phyloP scores from a whole-genome alignment of 2,329 filamentous ascomycete genomes.

The Xylariaceae sp. region DNA sequence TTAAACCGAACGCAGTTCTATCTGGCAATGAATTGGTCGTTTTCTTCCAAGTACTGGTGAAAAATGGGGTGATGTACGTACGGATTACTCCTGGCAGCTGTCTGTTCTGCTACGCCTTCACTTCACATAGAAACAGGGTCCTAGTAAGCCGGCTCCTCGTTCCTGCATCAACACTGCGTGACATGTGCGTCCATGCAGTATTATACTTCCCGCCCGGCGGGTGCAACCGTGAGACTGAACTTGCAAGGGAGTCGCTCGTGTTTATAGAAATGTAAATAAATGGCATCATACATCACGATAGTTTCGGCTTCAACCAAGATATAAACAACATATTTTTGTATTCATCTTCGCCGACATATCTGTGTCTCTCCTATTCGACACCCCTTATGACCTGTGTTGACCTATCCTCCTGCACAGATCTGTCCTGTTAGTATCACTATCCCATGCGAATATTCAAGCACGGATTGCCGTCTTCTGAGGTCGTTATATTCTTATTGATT shows the following conservation, averaged over 20 bases:
- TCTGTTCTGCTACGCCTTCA: background rate
- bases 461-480: background rate
- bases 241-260: background rate
- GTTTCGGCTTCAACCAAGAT: slow-evolving; percentile 1
- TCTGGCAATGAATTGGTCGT: background rate
- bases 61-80: background rate
- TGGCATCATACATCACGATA: background rate
- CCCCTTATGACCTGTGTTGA: slow-evolving; percentile 7
- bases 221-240: slow-evolving; percentile 1
- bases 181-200: background rate
- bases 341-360: background rate
- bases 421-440: background rate
- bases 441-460: background rate
- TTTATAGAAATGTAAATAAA: background rate
- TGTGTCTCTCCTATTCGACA: background rate
- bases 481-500: background rate
- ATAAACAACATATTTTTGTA: background rate
- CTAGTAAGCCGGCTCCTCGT: background rate
- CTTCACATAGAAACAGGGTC: background rate
- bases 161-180: slow-evolving; percentile 26
- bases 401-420: slow-evolving; percentile 1
- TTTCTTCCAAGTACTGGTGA: background rate
- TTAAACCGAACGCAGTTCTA: background rate
- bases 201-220: background rate
- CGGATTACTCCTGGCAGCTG: no score